These are phyloP conservation scores for Phytophthora palmivora DNA, from an alignment of 352 stramenopile species.

Conservation along the genomic window DNA sequence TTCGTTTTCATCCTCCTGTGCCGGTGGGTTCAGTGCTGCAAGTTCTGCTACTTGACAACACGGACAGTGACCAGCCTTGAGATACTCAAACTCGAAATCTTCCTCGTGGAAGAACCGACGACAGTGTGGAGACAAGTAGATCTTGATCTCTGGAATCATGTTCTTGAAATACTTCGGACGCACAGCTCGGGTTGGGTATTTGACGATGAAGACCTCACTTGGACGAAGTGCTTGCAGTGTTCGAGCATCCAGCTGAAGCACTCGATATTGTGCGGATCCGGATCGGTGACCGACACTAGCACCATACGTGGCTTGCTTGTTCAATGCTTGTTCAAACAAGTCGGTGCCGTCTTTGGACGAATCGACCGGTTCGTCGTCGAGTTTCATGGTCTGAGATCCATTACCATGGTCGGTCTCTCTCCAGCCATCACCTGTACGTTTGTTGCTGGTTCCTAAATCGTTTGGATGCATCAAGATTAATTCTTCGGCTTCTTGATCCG, in stretches of 20 bases:
- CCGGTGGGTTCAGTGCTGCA: slow-evolving; percentile 32
- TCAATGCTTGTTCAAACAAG: slow-evolving; percentile 87
- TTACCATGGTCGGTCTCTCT: slow-evolving; percentile 67
- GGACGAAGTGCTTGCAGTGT: slow-evolving; percentile 73
- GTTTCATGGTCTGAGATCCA: slow-evolving; percentile 85
- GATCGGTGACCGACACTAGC: slow-evolving; percentile 58
- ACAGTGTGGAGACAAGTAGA: slow-evolving; percentile 91
- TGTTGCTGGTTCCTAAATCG: slow-evolving; percentile 22
- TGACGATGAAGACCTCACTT: slow-evolving; percentile 89
- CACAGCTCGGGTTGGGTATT: slow-evolving; percentile 82
- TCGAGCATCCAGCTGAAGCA: slow-evolving; percentile 82
- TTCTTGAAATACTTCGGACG: slow-evolving; percentile 90
- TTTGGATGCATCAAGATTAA: slow-evolving; percentile 77
- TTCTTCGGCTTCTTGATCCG: slow-evolving; percentile 86
- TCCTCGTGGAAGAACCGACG: slow-evolving; percentile 95
- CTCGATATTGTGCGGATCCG: slow-evolving; percentile 60
- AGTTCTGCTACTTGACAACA: slow-evolving; percentile 84
- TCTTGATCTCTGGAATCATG: slow-evolving; percentile 93
- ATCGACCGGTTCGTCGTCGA: slow-evolving; percentile 60
- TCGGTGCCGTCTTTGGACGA: slow-evolving; percentile 58
- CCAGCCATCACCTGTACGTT: slow-evolving; percentile 48
- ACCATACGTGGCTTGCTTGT: slow-evolving; percentile 79
- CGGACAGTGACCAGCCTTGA: slow-evolving; percentile 89
- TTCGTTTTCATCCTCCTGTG: slow-evolving; percentile 27
- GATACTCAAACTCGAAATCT: slow-evolving; percentile 95